Conservation (phyloP, 306 rosid species). For the Amphicarpaea edgeworthii region DNA sequence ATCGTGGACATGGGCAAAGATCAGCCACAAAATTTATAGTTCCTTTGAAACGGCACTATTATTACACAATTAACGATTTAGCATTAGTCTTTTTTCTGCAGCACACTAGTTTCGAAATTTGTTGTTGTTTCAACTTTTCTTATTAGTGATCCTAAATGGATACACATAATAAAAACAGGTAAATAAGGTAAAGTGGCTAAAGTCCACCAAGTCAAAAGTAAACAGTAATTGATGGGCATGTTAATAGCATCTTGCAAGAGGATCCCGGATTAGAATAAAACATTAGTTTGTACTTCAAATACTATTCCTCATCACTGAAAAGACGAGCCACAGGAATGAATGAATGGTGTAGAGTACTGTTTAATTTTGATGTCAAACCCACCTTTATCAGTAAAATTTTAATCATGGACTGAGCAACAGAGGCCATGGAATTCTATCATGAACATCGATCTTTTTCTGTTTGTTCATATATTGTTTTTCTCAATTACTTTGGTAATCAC, state of each 20-base stretch:
- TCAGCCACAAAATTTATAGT: conserved; percentile 23
- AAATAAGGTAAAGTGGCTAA: conserved; percentile 29
- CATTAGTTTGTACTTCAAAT: conserved; percentile 38
- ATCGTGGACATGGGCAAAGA: conserved; percentile 4
- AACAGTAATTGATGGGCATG: conserved; percentile 46
- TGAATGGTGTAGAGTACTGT: conserved; percentile 1
- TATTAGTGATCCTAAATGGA: conserved; percentile 46
- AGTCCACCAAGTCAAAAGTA: conserved; percentile 48
- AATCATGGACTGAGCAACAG: conserved; percentile 45
- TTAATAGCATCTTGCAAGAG: conserved; percentile 45
- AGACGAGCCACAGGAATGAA: conserved; percentile 29
- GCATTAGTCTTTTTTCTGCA: conserved; percentile 40
- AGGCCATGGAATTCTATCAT: conserved; percentile 38
- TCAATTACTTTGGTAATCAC: conserved; percentile 51
- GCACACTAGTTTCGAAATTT: conserved; percentile 3
- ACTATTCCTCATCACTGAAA: conserved; percentile 33
- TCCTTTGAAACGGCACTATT: conserved; percentile 25
- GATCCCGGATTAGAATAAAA: conserved; percentile 22
- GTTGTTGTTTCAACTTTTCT: conserved; percentile 31
- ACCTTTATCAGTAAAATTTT: conserved; percentile 48
- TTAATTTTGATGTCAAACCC: conserved; percentile 42
- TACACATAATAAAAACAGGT: conserved; percentile 22
- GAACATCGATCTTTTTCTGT: conserved; percentile 12
- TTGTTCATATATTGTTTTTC: conserved; percentile 1
- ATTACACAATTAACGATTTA: conserved; percentile 8